Base-by-base conservation (phyloP, 768 basidiomycete species). In the Rickenella mellea region DNA sequence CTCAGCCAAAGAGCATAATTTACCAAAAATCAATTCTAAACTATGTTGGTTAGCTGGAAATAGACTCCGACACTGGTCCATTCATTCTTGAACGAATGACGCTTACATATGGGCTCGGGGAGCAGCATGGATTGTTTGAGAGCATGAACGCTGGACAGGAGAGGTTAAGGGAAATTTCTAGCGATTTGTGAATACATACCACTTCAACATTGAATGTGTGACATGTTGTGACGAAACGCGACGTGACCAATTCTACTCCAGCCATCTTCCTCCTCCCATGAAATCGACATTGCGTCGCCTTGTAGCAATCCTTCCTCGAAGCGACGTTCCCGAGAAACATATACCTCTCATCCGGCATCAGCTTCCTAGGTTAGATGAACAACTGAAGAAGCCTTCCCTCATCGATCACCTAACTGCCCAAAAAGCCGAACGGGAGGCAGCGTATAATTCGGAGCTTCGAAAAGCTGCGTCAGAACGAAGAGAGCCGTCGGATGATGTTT, bases 81-180 rank as follows among this genome's bases (percentile, higher is more conserved):
- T 69, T 70, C 0, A 69, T 89, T 20, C 71, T 89, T 38, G 71
- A 83, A 43, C 63, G 67, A 40, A 74, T 87, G 70, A 85, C 86
- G 0, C 59, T 93, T 36, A 86, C 87, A 2, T 97, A 94, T 51
- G 75, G 74, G 3, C 62, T 96, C 0, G 91, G 91, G 1, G 80
- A 83, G 43, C 80, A 88, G 48, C 88, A 93, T 57, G 83, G 76
- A 0, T 61, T 90, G 6, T 83, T 69, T 44, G 55, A 60, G 28
- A 53, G 61, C 1, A 68, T 81, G 66, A 57, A 56, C 4, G 56
- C 59, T 28, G 65, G 63, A 2, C 65, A 70, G 43, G 38, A 20
- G 9, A 53, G 50, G 43, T 25, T 52, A 17, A 11, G 40, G 36
- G 44, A 39, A 30, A 24, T n/a, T n/a, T n/a, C n/a, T n/a, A n/a